phyloP scores from a whole-genome alignment of 192 early-diverging fungal species.

The Coemansia sp. region DNA sequence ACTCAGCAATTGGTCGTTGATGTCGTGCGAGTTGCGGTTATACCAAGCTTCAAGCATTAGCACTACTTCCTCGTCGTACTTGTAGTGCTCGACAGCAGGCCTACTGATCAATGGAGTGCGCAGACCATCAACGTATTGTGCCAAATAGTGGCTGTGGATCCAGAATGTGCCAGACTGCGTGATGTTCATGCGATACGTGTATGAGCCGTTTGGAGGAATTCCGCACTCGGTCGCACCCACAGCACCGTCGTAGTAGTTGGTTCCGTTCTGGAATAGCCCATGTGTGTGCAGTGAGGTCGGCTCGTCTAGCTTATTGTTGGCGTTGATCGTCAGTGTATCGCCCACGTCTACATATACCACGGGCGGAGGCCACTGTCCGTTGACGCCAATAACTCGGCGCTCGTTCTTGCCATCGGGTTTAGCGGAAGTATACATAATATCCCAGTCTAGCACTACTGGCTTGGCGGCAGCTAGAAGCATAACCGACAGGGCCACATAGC shows the following conservation, averaged over 20 bases:
- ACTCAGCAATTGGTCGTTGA: conserved; percentile 63
- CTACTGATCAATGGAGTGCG: conserved; percentile 73
- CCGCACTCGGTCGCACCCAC: conserved; percentile 70
- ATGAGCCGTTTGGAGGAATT: conserved; percentile 64
- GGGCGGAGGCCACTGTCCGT: conserved; percentile 66
- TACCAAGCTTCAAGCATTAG: conserved; percentile 76
- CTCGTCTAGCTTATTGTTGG: conserved; percentile 59
- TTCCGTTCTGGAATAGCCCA: conserved; percentile 78
- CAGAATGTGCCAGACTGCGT: conserved; percentile 82
- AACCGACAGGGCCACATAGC: not conserved
- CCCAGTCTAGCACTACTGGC: conserved; percentile 65
- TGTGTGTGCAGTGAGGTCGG: conserved; percentile 74
- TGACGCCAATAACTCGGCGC: conserved; percentile 69
- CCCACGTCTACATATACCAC: conserved; percentile 27
- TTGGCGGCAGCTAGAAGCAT: conserved; percentile 21
- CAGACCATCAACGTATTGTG: conserved; percentile 82
- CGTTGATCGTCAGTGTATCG: conserved; percentile 49
- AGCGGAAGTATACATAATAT: conserved; percentile 63
- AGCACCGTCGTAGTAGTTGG: conserved; percentile 71
- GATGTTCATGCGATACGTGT: conserved; percentile 69
- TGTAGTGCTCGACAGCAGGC: conserved; percentile 56
- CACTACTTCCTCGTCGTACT: conserved; percentile 70
- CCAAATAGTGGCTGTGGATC: conserved; percentile 73
- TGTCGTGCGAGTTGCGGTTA: conserved; percentile 59
- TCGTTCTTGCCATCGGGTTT: conserved; percentile 69